These are phyloP conservation scores for Apiosordaria backusii DNA, from an alignment of 495 filamentous ascomycete species.

Conservation along the genomic window DNA sequence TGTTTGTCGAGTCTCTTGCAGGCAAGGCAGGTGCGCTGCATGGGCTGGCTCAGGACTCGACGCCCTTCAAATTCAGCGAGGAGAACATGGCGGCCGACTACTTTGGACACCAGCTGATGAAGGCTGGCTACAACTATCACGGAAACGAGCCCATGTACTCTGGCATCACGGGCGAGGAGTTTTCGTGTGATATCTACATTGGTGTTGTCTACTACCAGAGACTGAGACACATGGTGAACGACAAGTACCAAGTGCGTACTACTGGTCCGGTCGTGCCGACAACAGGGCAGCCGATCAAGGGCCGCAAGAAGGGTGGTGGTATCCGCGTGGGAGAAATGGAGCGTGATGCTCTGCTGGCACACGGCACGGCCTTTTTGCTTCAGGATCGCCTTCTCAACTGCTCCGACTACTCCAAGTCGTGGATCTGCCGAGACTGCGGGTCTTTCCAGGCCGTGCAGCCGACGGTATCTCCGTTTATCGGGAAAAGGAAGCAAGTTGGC, in stretches of 20 bases:
- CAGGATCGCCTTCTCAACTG: constrained; percentile 97
- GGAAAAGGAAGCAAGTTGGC: constrained; percentile 52
- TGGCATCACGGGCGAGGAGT: constrained; percentile 91
- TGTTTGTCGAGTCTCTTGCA: constrained; percentile 96
- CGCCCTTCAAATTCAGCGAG: constrained; percentile 92
- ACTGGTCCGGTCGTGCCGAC: constrained; percentile 84
- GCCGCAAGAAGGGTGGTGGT: constrained; percentile 90
- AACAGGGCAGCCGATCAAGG: constrained; percentile 96
- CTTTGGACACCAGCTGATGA: constrained; percentile 90
- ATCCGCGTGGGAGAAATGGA: constrained; percentile 99
- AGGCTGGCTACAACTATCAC: constrained; percentile 95
- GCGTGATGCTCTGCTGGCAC: constrained; percentile 87
- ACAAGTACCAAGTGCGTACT: constrained; percentile 97
- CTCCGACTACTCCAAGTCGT: constrained; percentile 80
- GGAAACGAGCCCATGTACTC: constrained; percentile 98
- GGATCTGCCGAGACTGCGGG: constrained; percentile 85
- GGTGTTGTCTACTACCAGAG: constrained; percentile 97
- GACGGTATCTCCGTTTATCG: constrained; percentile 65
- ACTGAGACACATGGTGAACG: constrained; percentile 98
- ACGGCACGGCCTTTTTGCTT: constrained; percentile 89
- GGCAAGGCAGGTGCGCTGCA: constrained; percentile 93
- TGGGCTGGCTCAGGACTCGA: constrained; percentile 89
- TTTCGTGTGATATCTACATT: constrained; percentile 92
- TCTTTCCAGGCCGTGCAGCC: constrained; percentile 81
- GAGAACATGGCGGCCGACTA: constrained; percentile 88